phyloP scores from a whole-genome alignment of 257 asterid genomes.

The Marsdenia floribunda region DNA sequence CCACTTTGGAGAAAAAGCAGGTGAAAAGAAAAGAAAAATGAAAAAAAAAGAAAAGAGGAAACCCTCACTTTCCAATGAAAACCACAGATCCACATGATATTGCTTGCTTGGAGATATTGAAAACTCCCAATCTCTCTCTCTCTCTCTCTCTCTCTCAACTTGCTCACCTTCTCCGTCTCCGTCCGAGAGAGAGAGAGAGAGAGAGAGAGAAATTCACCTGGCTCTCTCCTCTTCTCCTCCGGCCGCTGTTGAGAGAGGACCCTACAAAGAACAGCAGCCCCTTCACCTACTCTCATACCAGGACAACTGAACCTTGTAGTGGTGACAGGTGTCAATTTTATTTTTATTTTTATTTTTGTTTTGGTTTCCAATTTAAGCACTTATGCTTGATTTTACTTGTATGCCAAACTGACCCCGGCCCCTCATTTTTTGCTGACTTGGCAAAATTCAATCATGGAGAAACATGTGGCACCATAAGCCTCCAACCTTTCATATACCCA shows the following conservation, averaged over 20 bases:
- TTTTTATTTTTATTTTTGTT: no score
- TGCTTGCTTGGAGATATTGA: constrained; percentile 30
- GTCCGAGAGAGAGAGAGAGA: no score
- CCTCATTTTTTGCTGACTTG: constrained; percentile 27
- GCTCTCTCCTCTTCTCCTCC: neutral
- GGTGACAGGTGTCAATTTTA: constrained; percentile 33
- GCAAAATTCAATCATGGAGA: constrained; percentile 49
- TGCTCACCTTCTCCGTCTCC: constrained; percentile 1
- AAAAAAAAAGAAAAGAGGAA: constrained; percentile 9
- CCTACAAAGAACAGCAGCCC: constrained; percentile 18
- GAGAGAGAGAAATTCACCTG: no score
- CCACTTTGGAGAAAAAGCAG: constrained; percentile 1
- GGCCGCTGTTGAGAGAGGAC: neutral
- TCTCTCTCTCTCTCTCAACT: neutral
- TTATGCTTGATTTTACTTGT: constrained; percentile 20
- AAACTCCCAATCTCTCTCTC: constrained; percentile 11
- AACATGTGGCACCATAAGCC: constrained; percentile 57
- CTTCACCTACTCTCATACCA: constrained; percentile 23
- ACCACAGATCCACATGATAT: constrained; percentile 38
- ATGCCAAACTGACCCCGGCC: constrained; percentile 10
- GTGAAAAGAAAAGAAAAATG: no score
- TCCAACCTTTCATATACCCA: constrained; percentile 31
- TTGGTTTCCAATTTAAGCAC: constrained; percentile 21
- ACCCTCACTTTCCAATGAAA: constrained; percentile 33
- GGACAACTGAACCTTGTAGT: neutral